phyloP scores from a whole-genome alignment of 2,329 filamentous ascomycete species.

The Fusarium guadeloupense region DNA sequence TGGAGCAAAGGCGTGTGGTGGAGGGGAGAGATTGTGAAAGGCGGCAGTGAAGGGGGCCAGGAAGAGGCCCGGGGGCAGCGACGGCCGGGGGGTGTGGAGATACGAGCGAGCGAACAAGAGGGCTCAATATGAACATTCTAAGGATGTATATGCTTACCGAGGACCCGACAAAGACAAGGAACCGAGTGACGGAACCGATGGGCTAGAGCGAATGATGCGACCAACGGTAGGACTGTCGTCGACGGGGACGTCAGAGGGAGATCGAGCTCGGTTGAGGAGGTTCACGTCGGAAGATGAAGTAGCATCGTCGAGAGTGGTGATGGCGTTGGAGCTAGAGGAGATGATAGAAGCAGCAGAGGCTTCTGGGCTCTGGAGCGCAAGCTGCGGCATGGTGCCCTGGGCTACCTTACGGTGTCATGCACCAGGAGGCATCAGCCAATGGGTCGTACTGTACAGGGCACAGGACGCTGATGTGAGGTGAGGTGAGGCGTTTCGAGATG shows the following conservation, averaged over 20 bases:
- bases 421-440: constrained; percentile 45
- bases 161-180: constrained; percentile 38
- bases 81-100: constrained; percentile 38
- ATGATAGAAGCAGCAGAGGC: constrained; percentile 41
- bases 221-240: constrained; percentile 61
- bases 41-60: constrained; percentile 34
- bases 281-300: constrained; percentile 17
- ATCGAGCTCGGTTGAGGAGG: constrained; percentile 22
- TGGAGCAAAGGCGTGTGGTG: constrained; percentile 27
- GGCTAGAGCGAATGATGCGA: constrained; percentile 42
- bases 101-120: constrained; percentile 17
- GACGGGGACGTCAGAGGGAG: constrained; percentile 39
- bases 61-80: constrained; percentile 35
- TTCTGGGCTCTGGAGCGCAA: constrained; percentile 58
- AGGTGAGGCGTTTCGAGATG: constrained; percentile 48
- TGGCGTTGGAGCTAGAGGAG: constrained; percentile 24
- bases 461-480: constrained; percentile 34
- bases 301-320: constrained; percentile 23
- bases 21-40: constrained; percentile 40
- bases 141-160: constrained; percentile 41
- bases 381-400: constrained; percentile 62
- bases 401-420: constrained; percentile 45
- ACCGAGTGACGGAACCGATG: constrained; percentile 34
- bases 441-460: constrained; percentile 22
- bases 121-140: constrained; percentile 32